phyloP scores from a whole-genome alignment of 257 asterid genomes.

The Mentha longifolia region DNA sequence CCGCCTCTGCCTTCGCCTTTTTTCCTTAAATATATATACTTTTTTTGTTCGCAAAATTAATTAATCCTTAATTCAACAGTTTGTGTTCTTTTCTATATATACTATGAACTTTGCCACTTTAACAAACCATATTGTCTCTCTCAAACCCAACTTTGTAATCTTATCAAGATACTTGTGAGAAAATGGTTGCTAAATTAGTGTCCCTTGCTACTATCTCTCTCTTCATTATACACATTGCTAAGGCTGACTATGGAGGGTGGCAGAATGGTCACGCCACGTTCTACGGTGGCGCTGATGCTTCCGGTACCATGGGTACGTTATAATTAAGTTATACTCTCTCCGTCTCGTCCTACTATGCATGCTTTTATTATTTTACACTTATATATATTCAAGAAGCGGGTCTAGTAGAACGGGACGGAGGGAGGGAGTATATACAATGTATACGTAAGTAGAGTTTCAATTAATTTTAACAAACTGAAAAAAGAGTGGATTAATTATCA shows the following conservation, averaged over 20 bases:
- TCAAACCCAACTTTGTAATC: not conserved
- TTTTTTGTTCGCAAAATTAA: no score
- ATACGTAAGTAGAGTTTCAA: no score
- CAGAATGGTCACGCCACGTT: slow-evolving; percentile 55
- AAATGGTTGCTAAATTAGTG: slow-evolving; percentile 19
- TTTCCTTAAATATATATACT: no score
- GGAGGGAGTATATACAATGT: no score
- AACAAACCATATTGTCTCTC: not conserved
- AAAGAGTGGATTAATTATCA: no score
- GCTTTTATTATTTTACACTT: no score
- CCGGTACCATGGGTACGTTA: slow-evolving; percentile 55
- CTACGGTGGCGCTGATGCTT: slow-evolving; percentile 59
- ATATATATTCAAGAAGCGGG: no score
- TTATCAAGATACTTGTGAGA: not conserved
- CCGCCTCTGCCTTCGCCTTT: slow-evolving; percentile 5
- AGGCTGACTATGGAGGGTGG: slow-evolving; percentile 49
- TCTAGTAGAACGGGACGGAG: no score
- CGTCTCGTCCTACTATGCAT: no score
- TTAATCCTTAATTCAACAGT: not conserved
- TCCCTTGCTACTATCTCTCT: slow-evolving; percentile 3
- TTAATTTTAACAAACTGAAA: no score
- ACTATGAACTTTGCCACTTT: not conserved
- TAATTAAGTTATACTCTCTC: not conserved
- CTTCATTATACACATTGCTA: slow-evolving; percentile 13
- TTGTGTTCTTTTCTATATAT: slow-evolving; percentile 14